Evolutionary conservation across 2,329 filamentous ascomycete species (phyloP).

Genomic region (Cadophora sp.): DNA sequence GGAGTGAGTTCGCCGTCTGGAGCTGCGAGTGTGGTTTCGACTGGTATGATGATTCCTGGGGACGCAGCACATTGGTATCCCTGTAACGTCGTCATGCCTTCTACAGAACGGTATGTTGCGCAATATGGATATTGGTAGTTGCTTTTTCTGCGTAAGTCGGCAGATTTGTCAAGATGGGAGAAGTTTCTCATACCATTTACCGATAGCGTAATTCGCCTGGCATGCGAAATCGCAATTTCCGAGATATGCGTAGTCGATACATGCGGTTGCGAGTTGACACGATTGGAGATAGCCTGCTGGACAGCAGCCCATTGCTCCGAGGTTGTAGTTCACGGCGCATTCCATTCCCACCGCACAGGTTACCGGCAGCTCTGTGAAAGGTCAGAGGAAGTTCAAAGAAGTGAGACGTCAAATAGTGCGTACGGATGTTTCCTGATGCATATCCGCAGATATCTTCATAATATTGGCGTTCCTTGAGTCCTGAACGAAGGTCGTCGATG

Average conservation of each 20-base stretch:
- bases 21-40: background rate
- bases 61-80: background rate
- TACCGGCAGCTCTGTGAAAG: background rate
- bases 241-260: conserved; percentile 39
- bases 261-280: conserved; percentile 49
- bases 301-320: conserved; percentile 1
- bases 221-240: background rate
- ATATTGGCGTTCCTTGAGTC: background rate
- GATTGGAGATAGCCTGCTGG: conserved; percentile 40
- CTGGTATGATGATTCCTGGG: background rate
- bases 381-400: background rate
- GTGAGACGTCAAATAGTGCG: too few species aligned
- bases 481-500: background rate
- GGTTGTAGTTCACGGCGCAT: background rate
- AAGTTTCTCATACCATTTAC: background rate
- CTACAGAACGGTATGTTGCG: background rate
- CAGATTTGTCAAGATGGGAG: background rate
- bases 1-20: background rate
- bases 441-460: conserved; percentile 1
- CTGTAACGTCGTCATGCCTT: background rate
- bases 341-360: background rate
- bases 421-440: background rate
- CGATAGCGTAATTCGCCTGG: background rate
- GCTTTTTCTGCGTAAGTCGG: background rate
- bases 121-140: conserved; percentile 3